These are phyloP conservation scores for Colletotrichum chlorophyti DNA, from an alignment of 2,329 filamentous ascomycete species.

Conservation along the genomic window DNA sequence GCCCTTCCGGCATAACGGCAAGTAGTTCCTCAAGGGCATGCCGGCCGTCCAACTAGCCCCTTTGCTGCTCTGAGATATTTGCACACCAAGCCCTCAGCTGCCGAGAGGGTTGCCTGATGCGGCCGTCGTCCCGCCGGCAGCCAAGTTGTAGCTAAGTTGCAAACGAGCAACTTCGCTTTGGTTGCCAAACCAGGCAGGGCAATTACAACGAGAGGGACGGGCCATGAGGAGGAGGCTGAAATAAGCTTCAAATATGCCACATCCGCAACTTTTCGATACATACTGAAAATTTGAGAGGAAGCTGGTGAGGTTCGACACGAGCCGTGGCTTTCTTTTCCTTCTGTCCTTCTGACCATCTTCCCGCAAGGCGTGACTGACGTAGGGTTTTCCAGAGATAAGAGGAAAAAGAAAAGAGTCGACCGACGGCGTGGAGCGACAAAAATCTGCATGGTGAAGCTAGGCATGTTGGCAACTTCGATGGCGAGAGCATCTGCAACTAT, in stretches of 20 bases:
- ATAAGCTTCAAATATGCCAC: no score
- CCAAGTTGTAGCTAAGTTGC: background rate
- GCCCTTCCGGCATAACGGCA: conserved; percentile 1
- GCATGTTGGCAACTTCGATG: background rate
- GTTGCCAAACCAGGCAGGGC: no score
- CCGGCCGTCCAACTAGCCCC: no score
- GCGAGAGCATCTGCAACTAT: background rate
- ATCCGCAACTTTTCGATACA: no score
- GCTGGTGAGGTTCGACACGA: no score
- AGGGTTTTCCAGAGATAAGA: conserved; percentile 17
- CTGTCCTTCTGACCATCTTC: background rate
- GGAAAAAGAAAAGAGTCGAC: background rate
- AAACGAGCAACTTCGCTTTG: background rate
- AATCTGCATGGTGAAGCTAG: conserved; percentile 4
- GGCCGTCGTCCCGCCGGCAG: background rate
- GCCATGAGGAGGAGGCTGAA: background rate
- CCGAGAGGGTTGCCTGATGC: conserved; percentile 5
- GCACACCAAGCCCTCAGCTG: background rate
- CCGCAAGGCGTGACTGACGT: background rate
- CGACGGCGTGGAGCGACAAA: conserved; percentile 9
- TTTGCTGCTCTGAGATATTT: background rate
- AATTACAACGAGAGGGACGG: background rate
- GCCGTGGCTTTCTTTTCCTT: background rate
- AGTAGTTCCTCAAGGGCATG: no score
- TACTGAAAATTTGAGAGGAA: no score